Conservation (phyloP, 1,284 basidiomycete species). For the Ustilago loliicola region DNA sequence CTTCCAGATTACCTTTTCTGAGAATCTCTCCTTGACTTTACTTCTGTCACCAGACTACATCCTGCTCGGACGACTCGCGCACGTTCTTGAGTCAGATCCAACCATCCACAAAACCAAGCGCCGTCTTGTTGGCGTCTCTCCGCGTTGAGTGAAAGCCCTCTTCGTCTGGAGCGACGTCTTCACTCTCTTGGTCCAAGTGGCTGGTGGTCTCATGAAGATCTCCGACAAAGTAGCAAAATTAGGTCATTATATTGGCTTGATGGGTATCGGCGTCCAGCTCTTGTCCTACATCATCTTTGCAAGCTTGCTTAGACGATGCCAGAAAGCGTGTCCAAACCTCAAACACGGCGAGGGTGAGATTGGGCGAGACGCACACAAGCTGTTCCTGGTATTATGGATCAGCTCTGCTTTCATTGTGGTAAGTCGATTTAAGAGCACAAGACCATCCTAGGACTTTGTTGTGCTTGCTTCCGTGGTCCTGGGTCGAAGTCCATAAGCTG, state of each 20-base stretch:
- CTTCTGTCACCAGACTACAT: background rate
- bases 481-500: too few species aligned
- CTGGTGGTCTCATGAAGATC: slow-evolving; percentile 2
- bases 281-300: slow-evolving; percentile 4
- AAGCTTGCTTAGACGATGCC: slow-evolving; percentile 3
- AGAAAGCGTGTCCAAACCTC: background rate
- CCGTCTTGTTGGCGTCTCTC: background rate
- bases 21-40: background rate
- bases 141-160: background rate
- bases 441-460: too few species aligned
- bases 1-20: background rate
- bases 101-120: background rate
- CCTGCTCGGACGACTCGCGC: background rate
- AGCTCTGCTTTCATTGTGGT: slow-evolving; percentile 6
- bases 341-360: background rate
- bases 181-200: background rate
- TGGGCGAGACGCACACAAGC: background rate
- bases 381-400: background rate
- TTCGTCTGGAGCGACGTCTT: slow-evolving; percentile 4
- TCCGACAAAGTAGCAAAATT: background rate
- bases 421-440: background rate
- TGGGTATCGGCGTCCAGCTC: background rate
- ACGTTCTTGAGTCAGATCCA: slow-evolving; percentile 1
- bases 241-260: background rate
- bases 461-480: too few species aligned